Conservation (phyloP, 2,329 filamentous ascomycete genomes). For the Fusarium liriodendri region DNA sequence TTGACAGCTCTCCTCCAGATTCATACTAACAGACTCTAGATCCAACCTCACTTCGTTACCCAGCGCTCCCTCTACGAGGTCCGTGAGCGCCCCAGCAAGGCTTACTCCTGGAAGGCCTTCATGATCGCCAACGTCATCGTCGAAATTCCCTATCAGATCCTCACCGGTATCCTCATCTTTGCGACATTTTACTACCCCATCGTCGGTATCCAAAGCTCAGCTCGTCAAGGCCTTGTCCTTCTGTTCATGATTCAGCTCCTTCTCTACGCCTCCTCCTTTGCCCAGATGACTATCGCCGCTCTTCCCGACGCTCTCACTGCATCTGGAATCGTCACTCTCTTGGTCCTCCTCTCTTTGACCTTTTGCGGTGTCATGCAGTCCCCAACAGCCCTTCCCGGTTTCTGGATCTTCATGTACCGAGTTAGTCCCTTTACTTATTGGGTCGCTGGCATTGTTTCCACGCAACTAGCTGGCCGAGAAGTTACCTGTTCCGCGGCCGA, state of each 20-base stretch:
- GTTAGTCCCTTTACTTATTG: slow-evolving; percentile 73
- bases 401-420: slow-evolving; percentile 80
- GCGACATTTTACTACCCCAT: slow-evolving; percentile 77
- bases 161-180: slow-evolving; percentile 73
- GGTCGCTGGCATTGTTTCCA: slow-evolving; percentile 65
- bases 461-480: slow-evolving; percentile 20
- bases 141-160: slow-evolving; percentile 77
- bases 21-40: slow-evolving; percentile 50
- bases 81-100: slow-evolving; percentile 78
- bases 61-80: slow-evolving; percentile 82
- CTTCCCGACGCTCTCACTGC: slow-evolving; percentile 77
- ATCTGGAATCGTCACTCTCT: slow-evolving; percentile 59
- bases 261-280: slow-evolving; percentile 78
- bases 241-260: slow-evolving; percentile 74
- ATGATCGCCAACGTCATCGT: slow-evolving; percentile 77
- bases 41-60: slow-evolving; percentile 81
- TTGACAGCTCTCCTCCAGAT: slow-evolving; percentile 28
- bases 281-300: slow-evolving; percentile 78
- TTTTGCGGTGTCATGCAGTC: slow-evolving; percentile 71
- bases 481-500: slow-evolving; percentile 65
- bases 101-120: slow-evolving; percentile 82
- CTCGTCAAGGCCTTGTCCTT: slow-evolving; percentile 73
- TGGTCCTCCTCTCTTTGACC: slow-evolving; percentile 65
- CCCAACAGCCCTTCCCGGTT: slow-evolving; percentile 65
- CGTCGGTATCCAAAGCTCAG: slow-evolving; percentile 57